Evolutionary conservation across 306 rosid species (phyloP), one percentile per base, ranked within the genome.

Genomic region (Rubus idaeus): DNA sequence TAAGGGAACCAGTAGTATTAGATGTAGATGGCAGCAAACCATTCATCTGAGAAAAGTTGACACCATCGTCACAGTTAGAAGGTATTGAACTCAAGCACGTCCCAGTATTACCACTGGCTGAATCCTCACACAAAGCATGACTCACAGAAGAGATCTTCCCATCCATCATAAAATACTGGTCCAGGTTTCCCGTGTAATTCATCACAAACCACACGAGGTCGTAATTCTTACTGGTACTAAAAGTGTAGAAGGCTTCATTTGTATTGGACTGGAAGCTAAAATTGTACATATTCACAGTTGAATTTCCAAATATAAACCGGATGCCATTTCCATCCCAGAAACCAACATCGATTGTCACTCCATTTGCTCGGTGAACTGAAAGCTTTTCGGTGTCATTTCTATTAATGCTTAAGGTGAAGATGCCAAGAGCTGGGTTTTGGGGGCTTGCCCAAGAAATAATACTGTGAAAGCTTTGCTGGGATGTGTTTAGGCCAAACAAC

Each of bases 121-220:
- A 74, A 14, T 60, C 70, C 12, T 56, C 65, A 57, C 77, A 74
- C 57, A 60, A 6, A 14, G 4, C 0, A 44, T 74, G 77, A 74
- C 35, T 58, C 26, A 57, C 20, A 10, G 30, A 58, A 7, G 44
- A 60, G n/a, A 74, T 74, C 20, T 74, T 74, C 42, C 69, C 44
- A 8, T 45, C 55, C 18, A 18, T n/a, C 56, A 74, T 23, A 2
- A 30, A 58, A 57, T 20, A 23, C 58, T 74, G 69, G 26, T 74
- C 57, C 21, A 58, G 23, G 3, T 58, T 17, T 30, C 77, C 77
- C 5, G 52, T 74, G 35, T 57, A 44, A 42, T 57, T 20, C 68
- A 74, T 60, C 39, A 74, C 77, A 74, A 74, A 74, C 77, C 77
- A 74, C 57, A 20, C 46, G 18, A 63, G 65, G 5, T 55, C 40